Evolutionary conservation across 2,329 filamentous ascomycete species (phyloP).

Genomic region (Colletotrichum nymphaeae): DNA sequence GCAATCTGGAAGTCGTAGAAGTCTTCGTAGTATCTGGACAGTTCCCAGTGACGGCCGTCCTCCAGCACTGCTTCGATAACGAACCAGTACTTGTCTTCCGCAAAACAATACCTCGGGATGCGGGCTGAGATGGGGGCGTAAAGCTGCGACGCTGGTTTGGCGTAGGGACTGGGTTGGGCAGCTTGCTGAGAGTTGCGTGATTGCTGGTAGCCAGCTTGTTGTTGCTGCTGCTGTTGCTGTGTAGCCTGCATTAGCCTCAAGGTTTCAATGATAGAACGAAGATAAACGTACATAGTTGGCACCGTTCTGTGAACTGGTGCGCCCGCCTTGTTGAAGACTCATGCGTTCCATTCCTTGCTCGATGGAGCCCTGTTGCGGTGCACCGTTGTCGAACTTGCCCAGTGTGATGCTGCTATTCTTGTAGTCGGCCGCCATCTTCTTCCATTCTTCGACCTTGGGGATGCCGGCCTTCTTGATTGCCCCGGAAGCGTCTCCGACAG

Average conservation of each 20-base stretch:
- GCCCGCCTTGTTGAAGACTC: slow-evolving; percentile 74
- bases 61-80: slow-evolving; percentile 92
- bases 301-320: slow-evolving; percentile 60
- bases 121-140: slow-evolving; percentile 84
- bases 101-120: slow-evolving; percentile 94
- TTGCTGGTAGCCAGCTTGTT: slow-evolving; percentile 43
- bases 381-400: slow-evolving; percentile 82
- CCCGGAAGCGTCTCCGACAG: slow-evolving; percentile 84
- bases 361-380: slow-evolving; percentile 58
- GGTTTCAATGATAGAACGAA: background rate
- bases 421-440: slow-evolving; percentile 99
- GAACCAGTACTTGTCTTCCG: slow-evolving; percentile 99
- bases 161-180: slow-evolving; percentile 52
- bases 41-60: slow-evolving; percentile 91
- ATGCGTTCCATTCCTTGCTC: slow-evolving; percentile 81
- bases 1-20: slow-evolving; percentile 99
- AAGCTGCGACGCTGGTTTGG: slow-evolving; percentile 63
- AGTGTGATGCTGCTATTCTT: slow-evolving; percentile 99
- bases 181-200: slow-evolving; percentile 43
- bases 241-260: background rate
- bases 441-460: slow-evolving; percentile 97
- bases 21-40: slow-evolving; percentile 96
- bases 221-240: slow-evolving; percentile 24
- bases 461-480: slow-evolving; percentile 91
- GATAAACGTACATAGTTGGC: slow-evolving; percentile 58